phyloP scores from a whole-genome alignment of 306 rosid species.

The Cicer chorassanicum region DNA sequence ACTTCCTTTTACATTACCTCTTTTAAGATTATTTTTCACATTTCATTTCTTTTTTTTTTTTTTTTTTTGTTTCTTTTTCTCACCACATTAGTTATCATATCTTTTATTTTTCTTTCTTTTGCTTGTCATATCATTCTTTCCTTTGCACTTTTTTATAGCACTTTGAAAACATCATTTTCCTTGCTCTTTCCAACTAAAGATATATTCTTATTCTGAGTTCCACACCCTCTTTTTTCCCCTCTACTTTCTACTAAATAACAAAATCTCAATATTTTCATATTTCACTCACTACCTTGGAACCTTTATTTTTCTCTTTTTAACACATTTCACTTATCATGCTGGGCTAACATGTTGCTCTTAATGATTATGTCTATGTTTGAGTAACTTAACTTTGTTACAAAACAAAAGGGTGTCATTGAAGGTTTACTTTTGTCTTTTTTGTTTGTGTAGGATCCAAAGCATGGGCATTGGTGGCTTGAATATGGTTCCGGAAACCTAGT shows the following conservation, averaged over 20 bases:
- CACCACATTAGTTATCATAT: neutral
- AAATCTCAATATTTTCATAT: slow-evolving; percentile 23
- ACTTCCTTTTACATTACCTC: slow-evolving; percentile 49
- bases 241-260: slow-evolving; percentile 35
- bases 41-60: neutral
- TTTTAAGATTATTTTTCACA: slow-evolving; percentile 64
- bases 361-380: slow-evolving; percentile 53
- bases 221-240: slow-evolving; percentile 25
- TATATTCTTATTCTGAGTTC: slow-evolving; percentile 47
- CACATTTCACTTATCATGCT: slow-evolving; percentile 41
- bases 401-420: slow-evolving; percentile 22
- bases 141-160: neutral
- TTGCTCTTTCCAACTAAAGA: slow-evolving; percentile 40
- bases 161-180: slow-evolving; percentile 8
- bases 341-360: slow-evolving; percentile 46
- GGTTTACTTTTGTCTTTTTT: neutral
- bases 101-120: neutral
- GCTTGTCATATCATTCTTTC: neutral
- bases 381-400: slow-evolving; percentile 24
- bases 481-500: slow-evolving; percentile 75
- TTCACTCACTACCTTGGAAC: slow-evolving; percentile 27
- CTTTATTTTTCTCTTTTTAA: slow-evolving; percentile 45
- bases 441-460: slow-evolving; percentile 78
- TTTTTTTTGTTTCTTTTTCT: neutral
- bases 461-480: slow-evolving; percentile 97